A percentile compares a stretch with the other conserved stretches of the same genome.
These are phyloP conservation scores for Micractinium sp. DNA, from an alignment of 139 green algal species.

Conservation along the genomic window DNA sequence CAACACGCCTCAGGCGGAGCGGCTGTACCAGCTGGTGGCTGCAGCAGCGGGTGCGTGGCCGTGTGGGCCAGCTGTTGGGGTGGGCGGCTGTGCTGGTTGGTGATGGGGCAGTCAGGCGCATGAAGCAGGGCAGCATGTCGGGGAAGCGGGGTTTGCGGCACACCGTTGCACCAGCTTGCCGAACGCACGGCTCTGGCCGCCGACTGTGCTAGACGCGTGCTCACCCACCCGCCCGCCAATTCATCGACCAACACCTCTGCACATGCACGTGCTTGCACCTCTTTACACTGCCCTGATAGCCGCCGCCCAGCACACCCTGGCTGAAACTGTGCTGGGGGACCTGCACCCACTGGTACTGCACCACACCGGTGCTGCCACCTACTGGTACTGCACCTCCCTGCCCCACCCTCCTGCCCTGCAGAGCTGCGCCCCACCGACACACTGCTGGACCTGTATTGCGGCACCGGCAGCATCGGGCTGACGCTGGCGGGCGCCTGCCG, in stretches of 20 bases:
- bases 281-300: too few relatives aligned
- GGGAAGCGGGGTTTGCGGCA: too few relatives aligned
- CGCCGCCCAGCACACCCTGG: background rate
- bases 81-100: too few relatives aligned
- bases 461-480: slow-evolving; percentile 86
- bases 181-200: too few relatives aligned
- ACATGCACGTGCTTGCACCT: too few relatives aligned
- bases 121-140: too few relatives aligned
- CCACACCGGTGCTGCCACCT: too few relatives aligned
- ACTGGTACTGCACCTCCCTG: background rate
- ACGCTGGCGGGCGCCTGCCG: slow-evolving; percentile 63
- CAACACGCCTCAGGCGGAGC: slow-evolving; percentile 81
- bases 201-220: too few relatives aligned
- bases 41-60: slow-evolving; percentile 39
- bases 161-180: too few relatives aligned
- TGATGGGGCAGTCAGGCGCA: too few relatives aligned
- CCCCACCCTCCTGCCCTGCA: background rate
- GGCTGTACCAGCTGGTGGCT: slow-evolving; percentile 72
- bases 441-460: slow-evolving; percentile 92
- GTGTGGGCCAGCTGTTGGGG: background rate
- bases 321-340: background rate
- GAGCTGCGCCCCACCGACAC: slow-evolving; percentile 42
- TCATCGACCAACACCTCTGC: too few relatives aligned
- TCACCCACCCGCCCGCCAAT: too few relatives aligned
- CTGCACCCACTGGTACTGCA: background rate